These are phyloP conservation scores for Schizochytrium sp. DNA, from an alignment of 108 stramenopile species.

Conservation along the genomic window DNA sequence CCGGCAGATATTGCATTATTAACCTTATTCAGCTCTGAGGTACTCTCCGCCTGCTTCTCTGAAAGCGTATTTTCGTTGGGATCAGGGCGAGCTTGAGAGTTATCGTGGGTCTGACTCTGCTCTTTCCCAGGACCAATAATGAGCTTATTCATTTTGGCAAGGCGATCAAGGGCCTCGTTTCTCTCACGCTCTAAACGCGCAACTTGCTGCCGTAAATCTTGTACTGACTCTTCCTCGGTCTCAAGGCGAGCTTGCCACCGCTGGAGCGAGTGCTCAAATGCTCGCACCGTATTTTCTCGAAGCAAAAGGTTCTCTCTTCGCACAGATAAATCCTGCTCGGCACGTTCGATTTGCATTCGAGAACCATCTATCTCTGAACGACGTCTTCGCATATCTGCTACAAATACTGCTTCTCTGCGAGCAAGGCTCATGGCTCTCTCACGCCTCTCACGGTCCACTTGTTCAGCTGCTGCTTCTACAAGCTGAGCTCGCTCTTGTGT, in stretches of 20 bases:
- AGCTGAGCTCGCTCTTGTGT: conserved; percentile 38
- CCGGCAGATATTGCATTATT: too few relatives aligned
- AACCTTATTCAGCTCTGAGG: too few relatives aligned
- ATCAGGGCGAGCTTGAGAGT: too few relatives aligned
- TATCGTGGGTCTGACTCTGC: neutral
- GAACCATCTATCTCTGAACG: conserved; percentile 8
- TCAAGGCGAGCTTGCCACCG: conserved; percentile 24
- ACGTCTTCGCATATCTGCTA: conserved; percentile 1
- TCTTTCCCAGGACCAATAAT: neutral
- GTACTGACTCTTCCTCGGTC: neutral
- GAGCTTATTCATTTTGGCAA: neutral
- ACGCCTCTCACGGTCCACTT: neutral
- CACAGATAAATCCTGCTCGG: conserved; percentile 1
- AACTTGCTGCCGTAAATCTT: neutral
- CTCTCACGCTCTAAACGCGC: neutral
- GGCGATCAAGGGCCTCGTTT: neutral
- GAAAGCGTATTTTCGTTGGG: too few relatives aligned
- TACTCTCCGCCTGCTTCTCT: too few relatives aligned
- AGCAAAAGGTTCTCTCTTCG: neutral
- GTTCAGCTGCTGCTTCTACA: neutral
- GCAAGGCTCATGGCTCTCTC: conserved; percentile 23
- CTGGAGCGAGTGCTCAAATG: conserved; percentile 15
- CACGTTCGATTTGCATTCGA: conserved; percentile 13
- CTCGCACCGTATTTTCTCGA: neutral
- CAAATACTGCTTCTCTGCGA: conserved; percentile 13